Conservation (phyloP, 805 yeast genomes). For the Candida tibetensis region DNA sequence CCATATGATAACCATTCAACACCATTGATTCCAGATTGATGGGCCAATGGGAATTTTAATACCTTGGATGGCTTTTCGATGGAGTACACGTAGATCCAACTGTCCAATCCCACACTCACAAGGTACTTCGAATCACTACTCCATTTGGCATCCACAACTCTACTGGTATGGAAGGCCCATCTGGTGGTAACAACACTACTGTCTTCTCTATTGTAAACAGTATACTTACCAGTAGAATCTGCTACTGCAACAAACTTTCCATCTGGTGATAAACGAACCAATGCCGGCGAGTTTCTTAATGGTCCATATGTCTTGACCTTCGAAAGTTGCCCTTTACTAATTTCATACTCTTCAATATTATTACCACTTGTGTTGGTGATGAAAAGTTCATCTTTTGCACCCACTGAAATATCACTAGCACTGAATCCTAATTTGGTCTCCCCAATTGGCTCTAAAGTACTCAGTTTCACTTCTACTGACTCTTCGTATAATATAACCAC, state of each 20-base stretch:
- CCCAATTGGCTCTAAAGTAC: conserved; percentile 9
- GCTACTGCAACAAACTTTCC: conserved; percentile 76
- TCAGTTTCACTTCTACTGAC: neutral
- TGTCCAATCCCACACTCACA: conserved; percentile 81
- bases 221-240: conserved; percentile 80
- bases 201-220: conserved; percentile 59
- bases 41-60: conserved; percentile 72
- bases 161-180: conserved; percentile 94
- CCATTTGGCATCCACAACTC: conserved; percentile 78
- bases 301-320: conserved; percentile 43
- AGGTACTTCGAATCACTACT: conserved; percentile 66
- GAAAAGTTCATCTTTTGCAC: conserved; percentile 20
- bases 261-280: conserved; percentile 67
- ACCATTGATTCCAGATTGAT: conserved; percentile 79
- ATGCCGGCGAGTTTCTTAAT: conserved; percentile 61
- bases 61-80: conserved; percentile 76
- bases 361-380: conserved; percentile 31
- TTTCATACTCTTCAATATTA: conserved; percentile 26
- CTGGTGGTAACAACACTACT: conserved; percentile 69
- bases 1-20: conserved; percentile 64
- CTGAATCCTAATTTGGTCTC: conserved; percentile 10
- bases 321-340: conserved; percentile 36
- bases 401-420: conserved; percentile 25
- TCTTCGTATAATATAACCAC: conserved; percentile 31
- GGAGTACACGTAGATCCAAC: conserved; percentile 75